Base-by-base conservation (phyloP, 106 monocot genomes). In the Narthecium ossifragum region DNA sequence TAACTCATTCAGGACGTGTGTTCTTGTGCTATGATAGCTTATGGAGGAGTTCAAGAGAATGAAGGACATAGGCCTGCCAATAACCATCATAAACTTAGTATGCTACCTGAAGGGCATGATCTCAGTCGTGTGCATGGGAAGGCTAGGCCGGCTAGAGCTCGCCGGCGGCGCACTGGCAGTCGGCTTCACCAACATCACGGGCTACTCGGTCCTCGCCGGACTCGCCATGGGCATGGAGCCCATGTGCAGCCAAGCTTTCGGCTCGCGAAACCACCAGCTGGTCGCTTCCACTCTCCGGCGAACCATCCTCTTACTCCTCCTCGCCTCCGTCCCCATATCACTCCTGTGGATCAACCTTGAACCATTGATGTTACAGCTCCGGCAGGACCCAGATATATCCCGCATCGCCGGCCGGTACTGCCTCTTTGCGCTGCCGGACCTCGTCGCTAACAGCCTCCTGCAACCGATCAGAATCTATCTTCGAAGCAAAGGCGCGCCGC, bases 141-240 rank as follows among this genome's bases (percentile, higher is more conserved):
- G 61, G 2, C 65, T 77, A 0, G 82, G 82, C 24, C 59, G 61
- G 1, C 51, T 66, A 8, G 82, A 82, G 73, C 76, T 82, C 48
- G 79, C 79, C 4, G 79, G 73, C 32, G 79, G 79, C 11, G 70
- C 75, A 17, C 73, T 85, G 32, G 85, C 85, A 39, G 61, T 80
- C 22, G 85, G 81, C 36, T 77, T 85, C 59, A 62, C 85, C 59
- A 85, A 85, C 67, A 80, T 85, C 70, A 81, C 85, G 34, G 85
- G 85, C 66, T 77, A 81, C 74, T 86, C 85, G 1, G 70, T 81
- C 18, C 77, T 85, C 37, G 45, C 80, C 34, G 85, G 85, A 8
- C 73, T 85, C 13, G 64, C 85, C 60, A 57, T 67, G 52, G 80
- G 80, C 56, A 74, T 86, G 72, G 84, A 84, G 37, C 84, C 84